Evolutionary conservation across 2,329 filamentous ascomycete genomes (phyloP), one percentile per base, ranked within the genome.

Genomic region (Rachicladosporium sp.): DNA sequence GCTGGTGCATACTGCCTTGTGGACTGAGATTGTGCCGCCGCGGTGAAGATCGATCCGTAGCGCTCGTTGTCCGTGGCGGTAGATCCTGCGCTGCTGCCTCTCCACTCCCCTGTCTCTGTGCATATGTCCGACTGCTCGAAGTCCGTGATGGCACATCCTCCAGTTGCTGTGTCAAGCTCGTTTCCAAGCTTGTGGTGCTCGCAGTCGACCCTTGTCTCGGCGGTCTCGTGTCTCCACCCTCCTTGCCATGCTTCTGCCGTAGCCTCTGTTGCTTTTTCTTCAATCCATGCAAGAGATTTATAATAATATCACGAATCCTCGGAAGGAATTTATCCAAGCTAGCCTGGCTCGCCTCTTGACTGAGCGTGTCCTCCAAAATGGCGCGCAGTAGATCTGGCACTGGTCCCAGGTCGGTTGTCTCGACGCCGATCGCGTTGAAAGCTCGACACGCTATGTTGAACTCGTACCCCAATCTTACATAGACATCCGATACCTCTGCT

Each of bases 381-480:
- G 80, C 79, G 52, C 91, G 79, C 46, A 98, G 66, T 43, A 88
- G 70, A 59, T 98, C 91, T 4, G 91, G 91, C 2, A 98, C 91
- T 51, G 94, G 94, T 42, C 91, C 91, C 9, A 98, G 71, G 60
- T 98, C 91, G 19, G 78, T 76, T 1, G 88, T 95, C 55, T 98
- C 91, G 46, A 98, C 91, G 46, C 93, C 91, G 55, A 98, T 98
- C 43, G 88, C 86, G 54, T 85, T 86, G 64, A 98, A 98, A 45
- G 91, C 89, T 41, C 91, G 82, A 62, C 89, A 96, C 21, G 91
- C 91, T 68, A 98, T 91, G 64, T 98, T 98, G 72, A 98, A 98
- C 64, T 98, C 91, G 64, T 98, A 98, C 35, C 91, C 91, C 45
- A 98, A 69, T 45, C 91, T 82, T 44, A 98, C 91, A 59, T 98